Base-by-base conservation (phyloP, 2,329 filamentous ascomycete genomes). In the Penicillium sp. region DNA sequence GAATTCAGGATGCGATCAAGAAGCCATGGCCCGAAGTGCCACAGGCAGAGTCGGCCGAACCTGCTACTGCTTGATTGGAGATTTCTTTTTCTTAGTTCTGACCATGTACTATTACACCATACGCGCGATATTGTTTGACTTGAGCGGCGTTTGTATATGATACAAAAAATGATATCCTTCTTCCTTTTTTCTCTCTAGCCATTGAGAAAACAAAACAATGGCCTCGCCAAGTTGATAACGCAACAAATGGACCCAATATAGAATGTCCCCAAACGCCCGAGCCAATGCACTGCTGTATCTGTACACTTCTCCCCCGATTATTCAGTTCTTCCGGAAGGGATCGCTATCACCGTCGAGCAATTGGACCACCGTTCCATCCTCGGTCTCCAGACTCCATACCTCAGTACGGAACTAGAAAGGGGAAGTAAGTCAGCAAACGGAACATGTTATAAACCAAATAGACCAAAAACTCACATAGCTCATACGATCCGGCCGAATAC, bases 1-100 rank as follows among this genome's bases (percentile, higher is more conserved):
- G 87, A 76, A 80, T 99, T 53, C 88, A 95, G 72, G 94, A 99
- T 75, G 89, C 94, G 14, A 84, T 94, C 73, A 95, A 95, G 83
- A 94, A 95, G 80, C 83, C 85, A 25, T 88, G 85, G 86, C 86
- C 86, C 4, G 73, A 81, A 45, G 73, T 83, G 43, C 55, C 61
- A 14, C 43, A 47, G 41, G 44, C 57, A 22, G 42, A 57, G 28
- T 53, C 62, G 19, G 28, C 56, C 17, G 54, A 57, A 36, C 12
- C 59, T 41, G 74, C 82, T 41, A 58, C 59, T 56, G 53, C 57
- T 57, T 69, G 58, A 57, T 30, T 25, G 49, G 36, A 38, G 37
- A 40, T 38, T 40, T 49, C 35, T 31, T 42, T 42, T 49, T 47
- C 35, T 43, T 31, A 50, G 46, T 53, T 57, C 41, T 59, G 48